Percentiles rank a stretch among this genome's conserved stretches.
phyloP scores from a whole-genome alignment of 2,329 filamentous ascomycete genomes.

The Volutella citrinella region DNA sequence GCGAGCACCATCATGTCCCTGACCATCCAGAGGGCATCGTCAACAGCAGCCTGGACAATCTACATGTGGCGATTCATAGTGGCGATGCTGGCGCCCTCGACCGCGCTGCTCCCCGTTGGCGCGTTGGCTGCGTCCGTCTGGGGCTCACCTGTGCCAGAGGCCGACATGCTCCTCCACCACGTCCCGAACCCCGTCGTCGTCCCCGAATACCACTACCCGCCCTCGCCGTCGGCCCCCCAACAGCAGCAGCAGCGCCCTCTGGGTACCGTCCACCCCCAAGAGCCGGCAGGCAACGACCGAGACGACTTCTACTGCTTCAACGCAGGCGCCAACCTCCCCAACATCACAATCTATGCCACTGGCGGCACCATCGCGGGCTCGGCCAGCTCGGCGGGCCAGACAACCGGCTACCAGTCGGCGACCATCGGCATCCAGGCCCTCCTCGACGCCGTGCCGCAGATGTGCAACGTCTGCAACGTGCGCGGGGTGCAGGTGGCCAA shows the following conservation, averaged over 20 bases:
- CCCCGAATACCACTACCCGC: not conserved
- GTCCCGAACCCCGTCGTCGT: too few species aligned
- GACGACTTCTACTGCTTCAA: conserved; percentile 25
- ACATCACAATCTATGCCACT: conserved; percentile 55
- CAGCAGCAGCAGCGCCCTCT: conserved; percentile 16
- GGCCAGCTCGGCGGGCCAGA: conserved; percentile 44
- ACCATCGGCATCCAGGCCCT: conserved; percentile 47
- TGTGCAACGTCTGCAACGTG: conserved; percentile 53
- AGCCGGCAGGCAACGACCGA: conserved; percentile 9
- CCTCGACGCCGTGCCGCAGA: conserved; percentile 52
- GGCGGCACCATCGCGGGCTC: conserved; percentile 59
- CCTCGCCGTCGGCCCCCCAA: not conserved
- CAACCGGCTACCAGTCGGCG: conserved; percentile 40
- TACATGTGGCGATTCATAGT: conserved; percentile 22
- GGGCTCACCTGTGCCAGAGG: conserved; percentile 22
- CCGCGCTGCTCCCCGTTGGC: conserved; percentile 18
- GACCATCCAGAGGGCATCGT: too few species aligned
- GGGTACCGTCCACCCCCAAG: conserved; percentile 8
- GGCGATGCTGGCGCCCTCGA: conserved; percentile 21
- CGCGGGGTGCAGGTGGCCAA: conserved; percentile 50
- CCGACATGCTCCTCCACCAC: conserved; percentile 17
- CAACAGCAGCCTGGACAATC: conserved; percentile 17
- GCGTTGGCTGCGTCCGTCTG: conserved; percentile 24
- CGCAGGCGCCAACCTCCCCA: conserved; percentile 42
- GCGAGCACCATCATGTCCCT: conserved; percentile 13